A percentile compares a stretch with the other conserved stretches of the same genome.
phyloP scores from a whole-genome alignment of 2,329 filamentous ascomycete species.

The Sarocladiaceae sp. region DNA sequence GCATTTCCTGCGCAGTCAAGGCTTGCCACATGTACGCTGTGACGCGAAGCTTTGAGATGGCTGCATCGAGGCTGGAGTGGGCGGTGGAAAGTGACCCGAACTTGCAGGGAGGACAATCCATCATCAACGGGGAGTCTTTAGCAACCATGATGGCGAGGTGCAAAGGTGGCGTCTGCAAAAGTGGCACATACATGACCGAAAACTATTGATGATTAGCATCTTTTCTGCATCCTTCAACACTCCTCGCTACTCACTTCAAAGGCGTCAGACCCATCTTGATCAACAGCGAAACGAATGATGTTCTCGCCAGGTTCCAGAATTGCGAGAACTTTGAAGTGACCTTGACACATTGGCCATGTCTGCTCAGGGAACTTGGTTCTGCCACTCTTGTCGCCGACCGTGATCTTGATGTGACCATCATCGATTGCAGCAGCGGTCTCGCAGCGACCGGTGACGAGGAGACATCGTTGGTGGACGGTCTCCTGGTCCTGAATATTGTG shows the following conservation, averaged over 20 bases:
- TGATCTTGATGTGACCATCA: conserved; percentile 10
- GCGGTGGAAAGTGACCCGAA: conserved; percentile 49
- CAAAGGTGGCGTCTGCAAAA: conserved; percentile 55
- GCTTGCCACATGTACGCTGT: conserved; percentile 74
- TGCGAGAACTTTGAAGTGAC: conserved; percentile 15
- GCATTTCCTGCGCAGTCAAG: conserved; percentile 72
- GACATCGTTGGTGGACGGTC: conserved; percentile 15
- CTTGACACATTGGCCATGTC: conserved; percentile 15
- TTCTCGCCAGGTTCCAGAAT: conserved; percentile 15
- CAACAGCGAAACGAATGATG: background rate
- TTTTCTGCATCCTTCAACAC: background rate
- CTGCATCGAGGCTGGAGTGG: conserved; percentile 51
- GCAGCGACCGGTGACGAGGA: conserved; percentile 15
- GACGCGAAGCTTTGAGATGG: conserved; percentile 68
- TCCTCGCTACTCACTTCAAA: background rate
- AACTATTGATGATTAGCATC: background rate
- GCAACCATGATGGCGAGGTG: conserved; percentile 67
- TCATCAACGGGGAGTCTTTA: conserved; percentile 64
- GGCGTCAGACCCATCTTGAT: background rate
- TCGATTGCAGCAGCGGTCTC: background rate
- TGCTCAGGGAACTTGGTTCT: conserved; percentile 13
- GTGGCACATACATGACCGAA: conserved; percentile 47
- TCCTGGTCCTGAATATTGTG: conserved; percentile 16
- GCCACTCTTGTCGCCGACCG: conserved; percentile 8
- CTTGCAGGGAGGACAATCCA: conserved; percentile 61